Evolutionary conservation across 2,329 filamentous ascomycete species (phyloP).

Genomic region (Clonostachys rhizophaga): DNA sequence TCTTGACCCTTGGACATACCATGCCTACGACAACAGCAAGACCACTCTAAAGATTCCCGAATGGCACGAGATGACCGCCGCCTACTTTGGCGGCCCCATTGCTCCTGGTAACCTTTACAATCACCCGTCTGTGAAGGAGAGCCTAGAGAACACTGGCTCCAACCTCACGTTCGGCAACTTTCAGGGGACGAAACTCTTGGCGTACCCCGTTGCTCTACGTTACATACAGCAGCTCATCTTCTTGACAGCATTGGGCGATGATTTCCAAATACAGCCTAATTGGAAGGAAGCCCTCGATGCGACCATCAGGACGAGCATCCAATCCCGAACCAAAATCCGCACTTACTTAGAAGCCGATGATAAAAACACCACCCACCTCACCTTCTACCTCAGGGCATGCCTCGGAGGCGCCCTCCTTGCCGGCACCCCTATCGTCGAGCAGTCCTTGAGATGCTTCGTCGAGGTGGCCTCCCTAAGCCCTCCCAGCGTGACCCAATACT

Average conservation of each 20-base stretch:
- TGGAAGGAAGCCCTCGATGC: conserved; percentile 81
- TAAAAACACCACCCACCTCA: conserved; percentile 22
- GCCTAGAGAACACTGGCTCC: background rate
- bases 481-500: conserved; percentile 9
- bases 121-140: conserved; percentile 3
- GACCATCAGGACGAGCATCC: conserved; percentile 64
- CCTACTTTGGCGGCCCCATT: conserved; percentile 40
- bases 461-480: conserved; percentile 47
- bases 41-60: conserved; percentile 31
- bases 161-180: conserved; percentile 39
- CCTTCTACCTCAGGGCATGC: conserved; percentile 45
- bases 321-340: conserved; percentile 55
- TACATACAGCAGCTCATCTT: conserved; percentile 58
- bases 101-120: conserved; percentile 21
- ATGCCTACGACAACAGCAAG: conserved; percentile 34
- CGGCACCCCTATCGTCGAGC: conserved; percentile 33
- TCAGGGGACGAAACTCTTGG: conserved; percentile 36
- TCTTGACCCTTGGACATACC: conserved; percentile 61
- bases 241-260: conserved; percentile 35
- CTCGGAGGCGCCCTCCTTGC: conserved; percentile 50
- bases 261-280: conserved; percentile 64
- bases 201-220: conserved; percentile 64
- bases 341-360: conserved; percentile 41
- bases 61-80: conserved; percentile 44
- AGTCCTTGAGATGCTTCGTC: conserved; percentile 46